phyloP scores from a whole-genome alignment of 305 asterid genomes.

The Plantago coronopus region DNA sequence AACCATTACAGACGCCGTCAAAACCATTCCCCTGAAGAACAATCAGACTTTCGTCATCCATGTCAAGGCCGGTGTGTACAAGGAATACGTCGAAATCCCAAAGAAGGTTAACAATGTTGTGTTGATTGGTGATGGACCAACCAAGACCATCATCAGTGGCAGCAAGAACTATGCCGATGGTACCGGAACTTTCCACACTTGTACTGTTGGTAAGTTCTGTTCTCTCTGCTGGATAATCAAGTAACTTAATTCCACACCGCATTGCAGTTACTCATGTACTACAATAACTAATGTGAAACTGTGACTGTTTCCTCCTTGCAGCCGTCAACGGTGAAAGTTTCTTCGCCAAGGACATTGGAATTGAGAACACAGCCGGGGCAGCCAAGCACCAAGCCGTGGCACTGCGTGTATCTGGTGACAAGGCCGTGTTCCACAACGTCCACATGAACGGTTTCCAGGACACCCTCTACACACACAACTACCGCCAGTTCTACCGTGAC shows the following conservation, averaged over 20 bases:
- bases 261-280: too few relatives aligned
- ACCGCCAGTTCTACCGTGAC: conserved; percentile 43
- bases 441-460: conserved; percentile 43
- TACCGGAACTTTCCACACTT: conserved; percentile 41
- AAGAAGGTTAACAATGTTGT: conserved; percentile 30
- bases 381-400: conserved; percentile 70
- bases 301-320: conserved; percentile 17
- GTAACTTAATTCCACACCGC: not conserved
- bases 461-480: conserved; percentile 41
- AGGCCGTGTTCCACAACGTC: conserved; percentile 50
- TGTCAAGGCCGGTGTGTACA: conserved; percentile 58
- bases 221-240: not conserved
- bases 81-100: conserved; percentile 41
- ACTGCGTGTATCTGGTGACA: conserved; percentile 53
- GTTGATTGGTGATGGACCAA: conserved; percentile 65
- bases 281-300: too few relatives aligned
- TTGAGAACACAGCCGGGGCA: conserved; percentile 77
- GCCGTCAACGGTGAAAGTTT: conserved; percentile 47
- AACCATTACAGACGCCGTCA: conserved; percentile 44
- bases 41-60: conserved; percentile 31
- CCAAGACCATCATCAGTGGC: conserved; percentile 49
- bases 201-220: conserved; percentile 36
- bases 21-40: conserved; percentile 30
- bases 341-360: conserved; percentile 53
- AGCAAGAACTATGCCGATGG: conserved; percentile 44